A percentile compares a stretch with the other conserved stretches of the same genome.
phyloP scores from a whole-genome alignment of 2,329 filamentous ascomycete genomes.

The Fusarium marasasianum region DNA sequence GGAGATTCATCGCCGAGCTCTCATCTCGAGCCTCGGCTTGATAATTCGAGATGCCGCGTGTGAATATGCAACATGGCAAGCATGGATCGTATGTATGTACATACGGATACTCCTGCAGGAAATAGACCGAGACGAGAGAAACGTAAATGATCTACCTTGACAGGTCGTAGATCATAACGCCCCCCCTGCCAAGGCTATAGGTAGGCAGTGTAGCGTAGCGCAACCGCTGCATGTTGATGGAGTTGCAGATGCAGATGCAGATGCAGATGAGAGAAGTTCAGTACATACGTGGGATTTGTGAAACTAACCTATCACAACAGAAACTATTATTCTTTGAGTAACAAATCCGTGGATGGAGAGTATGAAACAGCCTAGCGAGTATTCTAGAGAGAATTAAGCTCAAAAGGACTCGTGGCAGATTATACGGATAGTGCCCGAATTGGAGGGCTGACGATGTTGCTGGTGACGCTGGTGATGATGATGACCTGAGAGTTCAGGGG shows the following conservation, averaged over 20 bases:
- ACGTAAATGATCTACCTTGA: slow-evolving; percentile 18
- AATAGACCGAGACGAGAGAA: neutral
- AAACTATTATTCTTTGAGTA: slow-evolving; percentile 11
- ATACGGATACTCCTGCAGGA: neutral
- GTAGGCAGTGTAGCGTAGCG: neutral
- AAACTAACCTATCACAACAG: slow-evolving; percentile 27
- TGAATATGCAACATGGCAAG: slow-evolving; percentile 22
- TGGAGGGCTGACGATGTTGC: slow-evolving; percentile 18
- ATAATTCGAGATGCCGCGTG: slow-evolving; percentile 20
- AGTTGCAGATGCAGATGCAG: slow-evolving; percentile 24
- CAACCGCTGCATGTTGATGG: slow-evolving; percentile 16
- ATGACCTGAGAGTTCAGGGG: slow-evolving; percentile 16
- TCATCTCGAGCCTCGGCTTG: slow-evolving; percentile 32
- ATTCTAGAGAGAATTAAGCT: slow-evolving; percentile 15
- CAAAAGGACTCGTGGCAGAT: neutral
- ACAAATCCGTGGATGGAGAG: slow-evolving; percentile 13
- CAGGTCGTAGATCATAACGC: slow-evolving; percentile 30
- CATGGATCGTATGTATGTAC: neutral
- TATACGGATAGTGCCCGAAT: slow-evolving; percentile 38
- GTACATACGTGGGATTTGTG: slow-evolving; percentile 7
- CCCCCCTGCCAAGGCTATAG: slow-evolving; percentile 26
- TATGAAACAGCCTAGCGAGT: slow-evolving; percentile 18
- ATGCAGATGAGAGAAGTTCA: slow-evolving; percentile 27
- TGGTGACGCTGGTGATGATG: slow-evolving; percentile 6
- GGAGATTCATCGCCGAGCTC: slow-evolving; percentile 14